A percentile compares a stretch with the other conserved stretches of the same genome.
Conservation (phyloP, 139 green algal species). For the Edaphochlamys debaryana region DNA sequence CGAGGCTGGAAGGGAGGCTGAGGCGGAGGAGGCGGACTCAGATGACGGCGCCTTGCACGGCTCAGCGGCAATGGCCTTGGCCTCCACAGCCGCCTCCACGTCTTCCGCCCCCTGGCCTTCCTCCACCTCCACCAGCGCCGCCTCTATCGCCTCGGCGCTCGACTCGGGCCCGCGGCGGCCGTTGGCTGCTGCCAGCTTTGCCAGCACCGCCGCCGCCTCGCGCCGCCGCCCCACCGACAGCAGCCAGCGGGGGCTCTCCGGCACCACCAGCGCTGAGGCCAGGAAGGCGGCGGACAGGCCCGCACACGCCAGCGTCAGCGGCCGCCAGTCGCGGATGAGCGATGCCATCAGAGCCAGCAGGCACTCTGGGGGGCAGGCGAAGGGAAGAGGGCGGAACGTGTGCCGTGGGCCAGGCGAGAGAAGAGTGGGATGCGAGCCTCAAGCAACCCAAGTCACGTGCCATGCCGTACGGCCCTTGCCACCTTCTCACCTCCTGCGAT, state of each 20-base stretch:
- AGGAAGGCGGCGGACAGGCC: background rate
- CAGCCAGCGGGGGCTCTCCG: conserved; percentile 30
- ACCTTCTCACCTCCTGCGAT: conserved; percentile 13
- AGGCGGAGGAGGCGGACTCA: too few species aligned
- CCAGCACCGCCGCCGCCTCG: conserved; percentile 6
- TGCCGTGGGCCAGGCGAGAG: too few species aligned
- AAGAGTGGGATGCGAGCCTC: too few species aligned
- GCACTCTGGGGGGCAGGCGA: background rate
- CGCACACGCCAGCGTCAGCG: background rate
- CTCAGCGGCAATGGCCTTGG: too few species aligned
- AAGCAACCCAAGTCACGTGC: too few species aligned
- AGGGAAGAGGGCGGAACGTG: too few species aligned
- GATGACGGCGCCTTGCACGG: too few species aligned
- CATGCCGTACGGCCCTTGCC: too few species aligned
- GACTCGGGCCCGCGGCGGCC: background rate
- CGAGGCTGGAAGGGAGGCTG: too few species aligned
- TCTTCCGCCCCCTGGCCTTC: too few species aligned
- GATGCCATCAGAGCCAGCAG: conserved; percentile 22
- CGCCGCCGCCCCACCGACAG: background rate
- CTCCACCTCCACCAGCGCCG: background rate
- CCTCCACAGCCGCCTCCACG: too few species aligned
- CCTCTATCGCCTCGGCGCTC: background rate
- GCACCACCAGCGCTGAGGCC: background rate
- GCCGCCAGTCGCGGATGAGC: conserved; percentile 4
- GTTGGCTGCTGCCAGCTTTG: background rate